phyloP scores from a whole-genome alignment of 768 basidiomycete species.

The Suillus americanus region DNA sequence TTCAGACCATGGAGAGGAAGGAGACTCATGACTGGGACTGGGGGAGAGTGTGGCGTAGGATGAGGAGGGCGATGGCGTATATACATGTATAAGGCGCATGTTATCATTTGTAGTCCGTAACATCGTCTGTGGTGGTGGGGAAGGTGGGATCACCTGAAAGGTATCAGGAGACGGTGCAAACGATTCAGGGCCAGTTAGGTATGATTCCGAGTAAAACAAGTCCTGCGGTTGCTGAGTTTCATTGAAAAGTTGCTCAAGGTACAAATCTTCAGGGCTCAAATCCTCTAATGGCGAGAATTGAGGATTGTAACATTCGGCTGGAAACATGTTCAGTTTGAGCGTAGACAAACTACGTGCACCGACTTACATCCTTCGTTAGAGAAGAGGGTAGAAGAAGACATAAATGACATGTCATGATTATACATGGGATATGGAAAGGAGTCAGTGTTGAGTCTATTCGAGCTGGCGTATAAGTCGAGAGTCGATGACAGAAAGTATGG shows the following conservation, averaged over 20 bases:
- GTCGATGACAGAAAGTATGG: neutral
- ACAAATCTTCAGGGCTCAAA: neutral
- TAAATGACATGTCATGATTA: neutral
- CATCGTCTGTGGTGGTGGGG: neutral
- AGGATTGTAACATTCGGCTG: neutral
- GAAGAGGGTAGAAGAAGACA: neutral
- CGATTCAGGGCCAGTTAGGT: constrained; percentile 9
- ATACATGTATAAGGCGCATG: neutral
- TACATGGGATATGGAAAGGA: neutral
- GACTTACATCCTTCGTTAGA: neutral
- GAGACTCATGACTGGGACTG: constrained; percentile 15
- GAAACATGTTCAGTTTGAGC: neutral
- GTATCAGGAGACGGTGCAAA: neutral
- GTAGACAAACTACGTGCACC: neutral
- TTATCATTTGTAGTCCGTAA: neutral
- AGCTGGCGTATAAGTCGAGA: neutral
- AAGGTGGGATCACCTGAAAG: constrained; percentile 6
- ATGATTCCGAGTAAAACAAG: neutral
- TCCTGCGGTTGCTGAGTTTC: neutral
- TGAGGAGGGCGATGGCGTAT: constrained; percentile 24
- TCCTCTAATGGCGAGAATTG: neutral
- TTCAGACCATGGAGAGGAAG: constrained; percentile 19
- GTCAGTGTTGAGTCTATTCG: neutral
- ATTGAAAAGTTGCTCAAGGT: neutral
- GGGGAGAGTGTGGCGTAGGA: constrained; percentile 27